Evolutionary conservation across 2,329 filamentous ascomycete genomes (phyloP).

Genomic region (Fusarium circinatum): DNA sequence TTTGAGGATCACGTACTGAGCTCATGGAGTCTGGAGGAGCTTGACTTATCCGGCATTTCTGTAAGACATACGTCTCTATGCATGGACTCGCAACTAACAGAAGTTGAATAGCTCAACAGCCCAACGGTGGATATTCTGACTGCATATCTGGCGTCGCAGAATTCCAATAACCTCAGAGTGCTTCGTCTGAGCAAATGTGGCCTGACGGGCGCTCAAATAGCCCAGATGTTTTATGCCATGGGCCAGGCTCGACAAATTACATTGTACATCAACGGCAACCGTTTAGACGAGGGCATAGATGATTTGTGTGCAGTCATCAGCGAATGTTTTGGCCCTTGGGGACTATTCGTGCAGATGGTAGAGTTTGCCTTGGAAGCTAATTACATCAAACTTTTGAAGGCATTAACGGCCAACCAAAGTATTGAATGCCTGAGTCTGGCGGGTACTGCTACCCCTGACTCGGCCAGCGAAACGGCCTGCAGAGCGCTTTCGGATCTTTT

Average conservation of each 20-base stretch:
- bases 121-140: slow-evolving; percentile 60
- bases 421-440: slow-evolving; percentile 64
- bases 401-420: slow-evolving; percentile 60
- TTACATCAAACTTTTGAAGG: slow-evolving; percentile 61
- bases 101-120: slow-evolving; percentile 54
- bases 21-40: slow-evolving; percentile 60
- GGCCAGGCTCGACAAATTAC: slow-evolving; percentile 59
- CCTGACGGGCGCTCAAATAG: slow-evolving; percentile 61
- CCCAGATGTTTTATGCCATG: slow-evolving; percentile 62
- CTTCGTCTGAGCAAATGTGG: slow-evolving; percentile 63
- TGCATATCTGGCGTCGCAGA: slow-evolving; percentile 55
- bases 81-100: slow-evolving; percentile 14
- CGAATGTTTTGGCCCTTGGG: slow-evolving; percentile 59
- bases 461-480: slow-evolving; percentile 59
- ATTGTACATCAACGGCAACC: slow-evolving; percentile 62
- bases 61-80: slow-evolving; percentile 43
- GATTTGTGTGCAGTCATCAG: slow-evolving; percentile 61
- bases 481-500: slow-evolving; percentile 62
- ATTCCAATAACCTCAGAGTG: slow-evolving; percentile 54
- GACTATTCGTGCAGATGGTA: slow-evolving; percentile 66
- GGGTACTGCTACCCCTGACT: slow-evolving; percentile 62
- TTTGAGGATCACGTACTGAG: slow-evolving; percentile 57
- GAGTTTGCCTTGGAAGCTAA: slow-evolving; percentile 63
- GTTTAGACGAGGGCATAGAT: slow-evolving; percentile 62
- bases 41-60: slow-evolving; percentile 65